Evolutionary conservation across 1,284 basidiomycete species (phyloP).

Genomic region (Erythrobasidium hasegawianum): DNA sequence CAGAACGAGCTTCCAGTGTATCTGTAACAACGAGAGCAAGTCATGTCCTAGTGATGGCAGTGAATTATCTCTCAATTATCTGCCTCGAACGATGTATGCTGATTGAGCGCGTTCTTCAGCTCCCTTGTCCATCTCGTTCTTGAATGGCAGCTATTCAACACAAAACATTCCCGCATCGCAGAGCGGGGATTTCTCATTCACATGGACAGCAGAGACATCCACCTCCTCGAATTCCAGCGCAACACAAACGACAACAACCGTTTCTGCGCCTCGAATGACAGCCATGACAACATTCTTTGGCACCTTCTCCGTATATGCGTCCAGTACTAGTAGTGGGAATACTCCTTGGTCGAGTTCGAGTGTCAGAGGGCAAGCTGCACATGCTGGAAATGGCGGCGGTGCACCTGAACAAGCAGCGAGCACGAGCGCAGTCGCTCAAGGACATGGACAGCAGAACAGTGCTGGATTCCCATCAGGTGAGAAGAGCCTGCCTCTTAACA

Average conservation of each 20-base stretch:
- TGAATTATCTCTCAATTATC: not conserved
- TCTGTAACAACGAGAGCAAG: constrained; percentile 17
- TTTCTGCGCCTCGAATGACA: not conserved
- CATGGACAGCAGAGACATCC: constrained; percentile 9
- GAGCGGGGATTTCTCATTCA: constrained; percentile 18
- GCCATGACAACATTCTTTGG: constrained; percentile 18
- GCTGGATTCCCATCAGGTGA: too few relatives aligned
- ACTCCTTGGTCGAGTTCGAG: too few relatives aligned
- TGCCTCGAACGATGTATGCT: not conserved
- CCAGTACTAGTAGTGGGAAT: not conserved
- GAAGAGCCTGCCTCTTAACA: too few relatives aligned
- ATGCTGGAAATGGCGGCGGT: not conserved
- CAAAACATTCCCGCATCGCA: constrained; percentile 6
- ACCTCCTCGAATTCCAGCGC: not conserved
- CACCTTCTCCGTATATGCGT: constrained; percentile 3
- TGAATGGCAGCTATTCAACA: constrained; percentile 20
- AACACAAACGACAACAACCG: not conserved
- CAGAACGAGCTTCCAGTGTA: constrained; percentile 27
- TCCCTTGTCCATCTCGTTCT: constrained; percentile 12
- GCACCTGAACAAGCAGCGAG: too few relatives aligned
- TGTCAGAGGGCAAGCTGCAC: not conserved
- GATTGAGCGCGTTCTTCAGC: not conserved
- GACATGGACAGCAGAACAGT: too few relatives aligned
- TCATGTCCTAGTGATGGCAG: constrained; percentile 26
- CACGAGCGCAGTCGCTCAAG: too few relatives aligned